Base-by-base conservation (phyloP, 1,284 basidiomycete species). In the Naganishia sp. region DNA sequence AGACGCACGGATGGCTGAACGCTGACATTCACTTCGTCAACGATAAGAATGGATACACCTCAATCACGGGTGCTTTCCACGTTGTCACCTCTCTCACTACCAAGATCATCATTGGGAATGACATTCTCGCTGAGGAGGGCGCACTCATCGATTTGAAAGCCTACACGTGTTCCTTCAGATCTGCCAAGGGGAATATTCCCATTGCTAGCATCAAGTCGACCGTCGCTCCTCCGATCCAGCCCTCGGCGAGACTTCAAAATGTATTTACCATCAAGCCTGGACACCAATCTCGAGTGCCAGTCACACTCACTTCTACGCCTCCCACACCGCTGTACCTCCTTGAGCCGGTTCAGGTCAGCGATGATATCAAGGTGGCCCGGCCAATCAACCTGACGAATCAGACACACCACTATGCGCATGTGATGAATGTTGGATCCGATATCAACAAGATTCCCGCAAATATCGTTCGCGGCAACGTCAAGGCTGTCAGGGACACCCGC, bases 311-410 rank as follows among this genome's bases (percentile, higher is more conserved):
- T 10, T n/a, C 49, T 1, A 6, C 6, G 21, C 60, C 60, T 11
- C 7, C 18, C 67, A 74, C 1, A 53, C 73, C 7, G 63, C 77
- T 41, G 70, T 58, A 47, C 31, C n/a, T n/a, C 1, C 17, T 58
- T n/a, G 56, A 58, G 46, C 45, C 31, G 39, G 23, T 31, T 21
- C 17, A 45, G 5, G 45, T 45, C 4, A 13, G 18, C 11, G 17
- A 58, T 1, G 35, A 58, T 17, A 23, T 58, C 6, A 31, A 49
- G 7, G 56, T 58, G 18, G 56, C 56, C 18, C 42, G 31, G 2
- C n/a, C 56, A 17, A 45, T 47, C 10, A 13, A 17, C 3, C 46
- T 7, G 11, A 47, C 56, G 18, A 32, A 35, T 2, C n/a, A 31
- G 9, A 17, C 9, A 3, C 18, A 58, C 1, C 56, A 58, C 21